A percentile compares a stretch with the other conserved stretches of the same genome.
Conservation (phyloP, 73 alveolate species). For the Paramecium bursaria region DNA sequence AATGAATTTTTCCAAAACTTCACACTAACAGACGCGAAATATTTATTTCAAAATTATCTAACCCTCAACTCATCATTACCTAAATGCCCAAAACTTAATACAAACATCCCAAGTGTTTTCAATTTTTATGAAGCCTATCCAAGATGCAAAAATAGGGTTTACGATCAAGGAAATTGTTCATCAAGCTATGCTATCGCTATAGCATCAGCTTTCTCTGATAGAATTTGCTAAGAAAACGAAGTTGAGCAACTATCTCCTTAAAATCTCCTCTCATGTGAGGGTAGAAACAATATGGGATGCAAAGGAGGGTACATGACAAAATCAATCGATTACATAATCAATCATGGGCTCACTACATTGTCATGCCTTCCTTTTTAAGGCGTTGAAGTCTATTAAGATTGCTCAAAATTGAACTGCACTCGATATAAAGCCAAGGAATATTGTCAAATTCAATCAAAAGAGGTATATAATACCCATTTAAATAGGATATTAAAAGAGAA, state of each 20-base stretch:
- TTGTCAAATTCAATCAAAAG: conserved; percentile 30
- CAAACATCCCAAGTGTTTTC: background rate
- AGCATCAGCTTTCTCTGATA: conserved; percentile 49
- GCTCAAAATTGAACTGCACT: conserved; percentile 20
- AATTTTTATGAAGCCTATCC: conserved; percentile 22
- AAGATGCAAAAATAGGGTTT: background rate
- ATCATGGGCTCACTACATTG: conserved; percentile 36
- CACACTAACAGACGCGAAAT: conserved; percentile 25
- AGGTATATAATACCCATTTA: conserved; percentile 42
- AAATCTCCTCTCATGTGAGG: conserved; percentile 76
- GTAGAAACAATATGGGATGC: conserved; percentile 75
- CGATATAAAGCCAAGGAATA: conserved; percentile 12
- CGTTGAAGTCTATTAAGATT: conserved; percentile 21
- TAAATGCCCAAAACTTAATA: conserved; percentile 23
- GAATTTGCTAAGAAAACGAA: conserved; percentile 53
- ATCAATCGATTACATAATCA: conserved; percentile 68
- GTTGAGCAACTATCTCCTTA: conserved; percentile 73
- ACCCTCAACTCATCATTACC: background rate
- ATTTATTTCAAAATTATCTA: conserved; percentile 42
- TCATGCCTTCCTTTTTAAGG: conserved; percentile 54
- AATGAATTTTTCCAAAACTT: conserved; percentile 25
- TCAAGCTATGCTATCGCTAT: conserved; percentile 37
- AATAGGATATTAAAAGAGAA: conserved; percentile 85
- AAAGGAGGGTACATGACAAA: conserved; percentile 82
- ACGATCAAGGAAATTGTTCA: conserved; percentile 58